Evolutionary conservation across 345 rosid species (phyloP).

Genomic region (Acer campestre): DNA sequence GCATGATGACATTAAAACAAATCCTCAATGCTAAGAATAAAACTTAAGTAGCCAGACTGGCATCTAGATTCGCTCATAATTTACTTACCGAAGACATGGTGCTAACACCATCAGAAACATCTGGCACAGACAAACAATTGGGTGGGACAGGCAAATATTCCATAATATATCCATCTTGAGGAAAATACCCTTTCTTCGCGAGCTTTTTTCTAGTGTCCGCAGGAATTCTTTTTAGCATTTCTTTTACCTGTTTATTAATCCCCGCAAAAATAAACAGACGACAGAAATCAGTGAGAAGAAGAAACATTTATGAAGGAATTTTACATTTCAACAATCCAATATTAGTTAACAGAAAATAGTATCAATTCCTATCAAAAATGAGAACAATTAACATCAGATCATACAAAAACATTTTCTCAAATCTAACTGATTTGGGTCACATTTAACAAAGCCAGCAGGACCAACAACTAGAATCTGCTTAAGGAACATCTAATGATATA

Average conservation of each 20-base stretch:
- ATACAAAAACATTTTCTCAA: conserved; percentile 1
- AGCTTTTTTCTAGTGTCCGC: conserved; percentile 72
- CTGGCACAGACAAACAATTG: conserved; percentile 91
- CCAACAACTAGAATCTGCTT: background rate
- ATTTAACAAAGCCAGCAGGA: background rate
- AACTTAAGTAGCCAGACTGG: conserved; percentile 2
- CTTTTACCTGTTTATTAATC: conserved; percentile 54
- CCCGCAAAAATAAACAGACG: conserved; percentile 11
- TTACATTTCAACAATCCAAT: conserved; percentile 7
- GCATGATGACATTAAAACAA: conserved; percentile 18
- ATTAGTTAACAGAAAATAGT: background rate
- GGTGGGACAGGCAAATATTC: conserved; percentile 90
- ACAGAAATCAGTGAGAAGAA: background rate
- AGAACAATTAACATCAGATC: background rate
- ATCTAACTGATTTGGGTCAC: conserved; percentile 4
- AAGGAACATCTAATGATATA: too few species aligned
- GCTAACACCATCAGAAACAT: conserved; percentile 76
- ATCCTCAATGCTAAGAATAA: background rate
- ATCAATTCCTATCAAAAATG: background rate
- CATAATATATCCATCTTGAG: conserved; percentile 89
- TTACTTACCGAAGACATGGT: conserved; percentile 86
- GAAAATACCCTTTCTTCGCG: conserved; percentile 73
- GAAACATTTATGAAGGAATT: background rate
- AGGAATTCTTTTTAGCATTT: conserved; percentile 75
- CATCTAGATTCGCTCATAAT: conserved; percentile 12